phyloP scores from a whole-genome alignment of 73 alveolate species.

The Tetrahymena malaccensis region DNA sequence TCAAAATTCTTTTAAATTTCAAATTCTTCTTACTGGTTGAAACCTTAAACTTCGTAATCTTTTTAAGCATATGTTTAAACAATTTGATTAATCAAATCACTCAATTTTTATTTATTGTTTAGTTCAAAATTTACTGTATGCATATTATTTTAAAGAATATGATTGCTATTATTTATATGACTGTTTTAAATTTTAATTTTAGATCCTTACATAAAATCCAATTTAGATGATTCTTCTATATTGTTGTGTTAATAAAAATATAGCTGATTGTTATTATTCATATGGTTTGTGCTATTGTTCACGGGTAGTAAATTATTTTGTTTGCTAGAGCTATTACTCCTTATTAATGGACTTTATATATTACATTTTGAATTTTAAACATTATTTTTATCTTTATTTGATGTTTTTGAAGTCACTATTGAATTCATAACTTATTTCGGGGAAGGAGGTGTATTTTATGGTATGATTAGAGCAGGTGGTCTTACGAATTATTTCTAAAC shows the following conservation, averaged over 20 bases:
- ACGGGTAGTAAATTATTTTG: neutral
- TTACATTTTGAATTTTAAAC: no score
- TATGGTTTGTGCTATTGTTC: neutral
- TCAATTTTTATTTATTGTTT: neutral
- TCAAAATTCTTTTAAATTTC: neutral
- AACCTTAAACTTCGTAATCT: neutral
- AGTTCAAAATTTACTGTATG: neutral
- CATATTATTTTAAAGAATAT: neutral
- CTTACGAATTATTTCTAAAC: neutral
- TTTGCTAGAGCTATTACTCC: neutral
- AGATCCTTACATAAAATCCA: neutral
- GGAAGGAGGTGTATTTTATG: neutral
- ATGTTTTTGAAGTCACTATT: neutral
- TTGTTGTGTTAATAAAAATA: neutral
- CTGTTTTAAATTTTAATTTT: no score
- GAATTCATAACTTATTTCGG: neutral
- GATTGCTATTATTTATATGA: neutral
- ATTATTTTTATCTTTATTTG: neutral
- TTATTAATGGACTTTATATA: neutral
- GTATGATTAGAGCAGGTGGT: neutral
- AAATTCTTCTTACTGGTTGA: neutral
- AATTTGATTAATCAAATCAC: neutral
- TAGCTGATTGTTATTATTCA: neutral
- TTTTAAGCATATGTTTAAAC: neutral
- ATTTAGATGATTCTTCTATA: neutral